Base-by-base conservation (phyloP, 1,284 basidiomycete genomes). In the Ceratobasidium sp. region DNA sequence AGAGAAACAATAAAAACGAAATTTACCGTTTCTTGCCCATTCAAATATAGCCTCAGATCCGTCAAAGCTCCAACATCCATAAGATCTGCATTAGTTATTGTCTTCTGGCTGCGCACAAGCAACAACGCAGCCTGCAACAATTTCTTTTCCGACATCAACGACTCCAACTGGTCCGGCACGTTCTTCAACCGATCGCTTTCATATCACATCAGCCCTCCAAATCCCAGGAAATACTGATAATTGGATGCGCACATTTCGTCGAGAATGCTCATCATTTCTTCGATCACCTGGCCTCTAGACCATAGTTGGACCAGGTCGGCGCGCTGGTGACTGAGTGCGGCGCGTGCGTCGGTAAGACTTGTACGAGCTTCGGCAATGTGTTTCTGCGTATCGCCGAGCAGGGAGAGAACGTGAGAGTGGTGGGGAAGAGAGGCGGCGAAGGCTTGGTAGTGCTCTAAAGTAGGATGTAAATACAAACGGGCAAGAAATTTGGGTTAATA, bases 91-190 rank as follows among this genome's bases (percentile, higher is more conserved):
- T 93, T 95, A 80, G 94, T 96, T 77, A 97, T 95, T 41, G 91
- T 88, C 81, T 97, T 98, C 69, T 98, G 82, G 79, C 94, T 96
- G 57, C 92, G 86, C 46, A 98, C 90, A 30, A 99, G 88, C 26
- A 99, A 84, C 16, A 94, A 88, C 1, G 97, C 90, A 0, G 97
- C 97, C 76, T 96, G 91, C 44, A 98, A 83, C 63, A 98, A 89
- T 7, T 93, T 89, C 80, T 99, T 99, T 81, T 98, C 98, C 0
- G 96, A 93, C 80, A 99, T 95, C n/a, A 98, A 84, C 5, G 91
- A 90, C 81, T 99, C 98, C 32, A 99, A 85, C 23, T 91, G 86
- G 78, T 99, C 98, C 0, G 98, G 97, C 0, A 98, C 91, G 58
- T 90, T 86, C 80, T 96, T 96, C 46, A 99, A 84, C 77, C 93